These are phyloP conservation scores for Lumnitzera littorea DNA, from an alignment of 345 rosid genomes.

Conservation along the genomic window DNA sequence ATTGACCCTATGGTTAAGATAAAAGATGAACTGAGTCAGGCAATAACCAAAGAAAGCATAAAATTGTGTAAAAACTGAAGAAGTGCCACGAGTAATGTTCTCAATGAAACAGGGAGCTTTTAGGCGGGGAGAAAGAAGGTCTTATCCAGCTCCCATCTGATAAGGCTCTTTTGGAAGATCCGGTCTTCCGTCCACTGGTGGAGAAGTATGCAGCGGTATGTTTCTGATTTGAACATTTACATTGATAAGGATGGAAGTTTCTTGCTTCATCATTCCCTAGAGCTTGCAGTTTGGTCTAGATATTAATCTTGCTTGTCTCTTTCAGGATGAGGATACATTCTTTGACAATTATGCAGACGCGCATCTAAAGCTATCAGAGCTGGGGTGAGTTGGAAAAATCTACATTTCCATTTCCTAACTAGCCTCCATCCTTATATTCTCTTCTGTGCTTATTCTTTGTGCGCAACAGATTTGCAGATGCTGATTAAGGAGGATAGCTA, in stretches of 20 bases:
- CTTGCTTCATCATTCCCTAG: background rate
- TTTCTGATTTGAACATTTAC: background rate
- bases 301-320: background rate
- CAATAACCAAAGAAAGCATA: too few species aligned
- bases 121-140: constrained; percentile 77
- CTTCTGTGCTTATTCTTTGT: background rate
- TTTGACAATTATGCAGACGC: constrained; percentile 65
- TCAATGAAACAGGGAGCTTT: constrained; percentile 43
- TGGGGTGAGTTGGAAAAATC: constrained; percentile 36
- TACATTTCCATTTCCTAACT: background rate
- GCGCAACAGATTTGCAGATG: background rate
- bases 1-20: background rate
- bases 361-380: constrained; percentile 76
- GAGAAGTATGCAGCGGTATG: constrained; percentile 73
- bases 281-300: background rate
- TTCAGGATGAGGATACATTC: constrained; percentile 76
- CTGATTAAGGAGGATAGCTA: background rate
- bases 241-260: background rate
- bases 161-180: constrained; percentile 72
- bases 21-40: too few species aligned
- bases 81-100: too few species aligned
- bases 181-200: constrained; percentile 57
- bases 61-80: too few species aligned
- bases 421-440: background rate
- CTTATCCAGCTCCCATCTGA: constrained; percentile 71